Percentiles rank a stretch among this genome's conserved stretches.
Conservation (phyloP, 305 asterid species). For the Fraxinus sp. region DNA sequence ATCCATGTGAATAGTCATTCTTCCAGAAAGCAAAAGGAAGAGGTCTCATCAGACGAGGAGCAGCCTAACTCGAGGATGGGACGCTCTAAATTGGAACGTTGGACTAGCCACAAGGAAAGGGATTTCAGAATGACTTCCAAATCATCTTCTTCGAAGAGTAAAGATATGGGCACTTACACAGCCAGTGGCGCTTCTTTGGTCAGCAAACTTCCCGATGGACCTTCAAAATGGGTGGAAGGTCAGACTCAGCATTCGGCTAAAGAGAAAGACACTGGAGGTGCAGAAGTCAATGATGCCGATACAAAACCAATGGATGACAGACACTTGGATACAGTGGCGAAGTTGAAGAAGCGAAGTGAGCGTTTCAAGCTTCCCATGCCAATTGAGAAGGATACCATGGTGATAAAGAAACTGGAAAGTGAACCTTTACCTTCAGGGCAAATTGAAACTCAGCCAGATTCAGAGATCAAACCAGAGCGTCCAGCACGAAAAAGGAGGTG, state of each 20-base stretch:
- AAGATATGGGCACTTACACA: constrained; percentile 37
- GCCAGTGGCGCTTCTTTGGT: constrained; percentile 33
- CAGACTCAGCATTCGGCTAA: constrained; percentile 37
- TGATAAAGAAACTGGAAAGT: constrained; percentile 50
- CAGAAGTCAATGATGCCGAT: constrained; percentile 37
- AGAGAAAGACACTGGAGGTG: constrained; percentile 38
- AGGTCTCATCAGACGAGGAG: constrained; percentile 65
- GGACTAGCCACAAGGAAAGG: constrained; percentile 71
- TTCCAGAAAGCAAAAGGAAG: constrained; percentile 53
- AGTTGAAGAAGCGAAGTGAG: constrained; percentile 89
- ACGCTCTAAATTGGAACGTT: constrained; percentile 81
- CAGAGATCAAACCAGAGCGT: constrained; percentile 79
- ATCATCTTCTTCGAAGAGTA: constrained; percentile 41
- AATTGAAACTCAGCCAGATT: constrained; percentile 47
- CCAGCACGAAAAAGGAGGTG: constrained; percentile 94
- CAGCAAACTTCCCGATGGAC: constrained; percentile 39
- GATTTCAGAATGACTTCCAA: constrained; percentile 41
- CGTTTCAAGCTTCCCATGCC: constrained; percentile 90
- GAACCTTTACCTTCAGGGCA: constrained; percentile 50
- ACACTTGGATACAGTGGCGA: constrained; percentile 87
- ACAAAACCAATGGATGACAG: constrained; percentile 46
- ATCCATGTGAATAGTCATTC: constrained; percentile 37
- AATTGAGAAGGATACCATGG: constrained; percentile 53
- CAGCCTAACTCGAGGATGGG: constrained; percentile 55
- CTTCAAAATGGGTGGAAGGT: constrained; percentile 44